Percentiles rank a stretch among this genome's conserved stretches.
These are phyloP conservation scores for Cudoniella acicularis DNA, from an alignment of 495 filamentous ascomycete genomes.

Conservation along the genomic window DNA sequence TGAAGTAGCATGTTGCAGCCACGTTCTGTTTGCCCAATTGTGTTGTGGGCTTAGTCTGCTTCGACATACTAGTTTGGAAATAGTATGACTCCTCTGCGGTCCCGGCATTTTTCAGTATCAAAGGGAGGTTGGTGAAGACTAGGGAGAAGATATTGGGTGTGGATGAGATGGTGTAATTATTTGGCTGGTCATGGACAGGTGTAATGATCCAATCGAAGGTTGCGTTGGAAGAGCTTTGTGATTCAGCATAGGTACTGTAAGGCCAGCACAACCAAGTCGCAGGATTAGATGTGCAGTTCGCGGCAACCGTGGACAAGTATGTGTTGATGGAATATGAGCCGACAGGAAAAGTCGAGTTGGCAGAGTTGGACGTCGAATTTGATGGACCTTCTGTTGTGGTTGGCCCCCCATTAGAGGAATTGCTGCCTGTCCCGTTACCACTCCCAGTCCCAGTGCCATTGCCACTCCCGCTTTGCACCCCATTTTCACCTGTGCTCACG, in stretches of 20 bases:
- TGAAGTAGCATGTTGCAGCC: conserved; percentile 46
- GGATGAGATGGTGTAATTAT: conserved; percentile 40
- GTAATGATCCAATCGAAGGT: conserved; percentile 57
- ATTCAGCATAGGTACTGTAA: conserved; percentile 38
- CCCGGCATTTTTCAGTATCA: conserved; percentile 33
- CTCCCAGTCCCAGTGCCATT: too few species aligned
- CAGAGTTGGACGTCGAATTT: conserved; percentile 10
- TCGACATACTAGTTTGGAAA: conserved; percentile 43
- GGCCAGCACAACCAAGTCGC: conserved; percentile 55
- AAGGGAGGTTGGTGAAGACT: conserved; percentile 35
- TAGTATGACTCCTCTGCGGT: conserved; percentile 41
- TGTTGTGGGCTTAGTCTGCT: conserved; percentile 38
- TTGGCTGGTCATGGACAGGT: conserved; percentile 7
- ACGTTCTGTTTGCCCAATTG: conserved; percentile 21
- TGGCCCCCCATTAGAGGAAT: too few species aligned
- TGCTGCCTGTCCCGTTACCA: too few species aligned
- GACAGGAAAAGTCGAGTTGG: conserved; percentile 40
- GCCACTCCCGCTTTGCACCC: too few species aligned
- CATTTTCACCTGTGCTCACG: background rate
- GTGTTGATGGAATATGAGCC: conserved; percentile 53
- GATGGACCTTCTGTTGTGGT: background rate
- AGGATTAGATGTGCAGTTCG: conserved; percentile 47
- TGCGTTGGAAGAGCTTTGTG: conserved; percentile 30
- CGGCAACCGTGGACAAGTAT: conserved; percentile 43
- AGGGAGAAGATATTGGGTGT: conserved; percentile 47